These are phyloP conservation scores for Nemophila menziesii DNA, from an alignment of 257 asterid genomes.

Conservation along the genomic window DNA sequence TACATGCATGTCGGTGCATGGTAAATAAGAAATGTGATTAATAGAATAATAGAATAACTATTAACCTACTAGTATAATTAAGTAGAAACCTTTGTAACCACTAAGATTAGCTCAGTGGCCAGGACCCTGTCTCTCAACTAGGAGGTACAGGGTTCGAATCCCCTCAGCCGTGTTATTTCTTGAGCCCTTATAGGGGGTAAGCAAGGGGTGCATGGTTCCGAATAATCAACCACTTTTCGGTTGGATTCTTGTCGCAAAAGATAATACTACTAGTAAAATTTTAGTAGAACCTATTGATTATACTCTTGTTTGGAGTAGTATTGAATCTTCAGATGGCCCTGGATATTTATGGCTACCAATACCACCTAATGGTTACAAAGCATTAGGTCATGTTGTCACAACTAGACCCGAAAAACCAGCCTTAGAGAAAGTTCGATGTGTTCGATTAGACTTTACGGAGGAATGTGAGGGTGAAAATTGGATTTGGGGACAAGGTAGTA, in stretches of 20 bases:
- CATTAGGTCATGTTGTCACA: slow-evolving; percentile 13
- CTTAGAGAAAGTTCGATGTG: slow-evolving; percentile 9
- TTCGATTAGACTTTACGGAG: slow-evolving; percentile 9
- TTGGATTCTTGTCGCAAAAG: slow-evolving; percentile 21
- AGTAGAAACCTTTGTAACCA: no score
- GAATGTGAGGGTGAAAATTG: slow-evolving; percentile 6
- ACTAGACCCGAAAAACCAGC: slow-evolving; percentile 7
- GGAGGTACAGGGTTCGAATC: no score
- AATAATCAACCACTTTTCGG: slow-evolving; percentile 23
- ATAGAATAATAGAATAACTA: no score
- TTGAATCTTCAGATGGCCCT: not conserved
- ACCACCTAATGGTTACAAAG: slow-evolving; percentile 9
- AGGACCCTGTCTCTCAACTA: no score
- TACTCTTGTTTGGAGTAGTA: slow-evolving; percentile 13
- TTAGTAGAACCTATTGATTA: slow-evolving; percentile 11
- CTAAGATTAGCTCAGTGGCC: no score
- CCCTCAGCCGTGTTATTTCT: no score
- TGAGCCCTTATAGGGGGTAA: no score
- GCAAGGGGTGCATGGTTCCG: no score
- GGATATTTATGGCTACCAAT: slow-evolving; percentile 13
- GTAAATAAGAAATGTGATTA: no score
- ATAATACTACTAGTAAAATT: not conserved
- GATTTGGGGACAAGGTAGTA: slow-evolving; percentile 10
- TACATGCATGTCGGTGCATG: no score
- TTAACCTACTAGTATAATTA: no score